A percentile compares a stretch with the other conserved stretches of the same genome.
phyloP scores from a whole-genome alignment of 139 green algal genomes.

The Mesotaenium endlicherianum region DNA sequence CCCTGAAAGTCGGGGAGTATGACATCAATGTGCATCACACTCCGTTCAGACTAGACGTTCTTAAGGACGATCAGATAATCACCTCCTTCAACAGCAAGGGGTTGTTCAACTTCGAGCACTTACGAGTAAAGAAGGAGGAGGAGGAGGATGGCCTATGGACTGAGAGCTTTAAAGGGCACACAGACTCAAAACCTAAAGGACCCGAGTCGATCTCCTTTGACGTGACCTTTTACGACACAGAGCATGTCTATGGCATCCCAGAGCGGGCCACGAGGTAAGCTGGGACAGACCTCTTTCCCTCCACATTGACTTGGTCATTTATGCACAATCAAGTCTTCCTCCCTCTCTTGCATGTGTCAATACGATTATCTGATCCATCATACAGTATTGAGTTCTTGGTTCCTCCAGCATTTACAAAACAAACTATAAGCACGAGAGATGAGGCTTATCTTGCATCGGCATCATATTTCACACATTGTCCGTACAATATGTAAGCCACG shows the following conservation, averaged over 20 bases:
- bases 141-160: slow-evolving; percentile 82
- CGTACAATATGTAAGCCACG: too few relatives aligned
- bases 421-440: too few relatives aligned
- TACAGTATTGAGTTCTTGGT: too few relatives aligned
- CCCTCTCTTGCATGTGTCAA: slow-evolving; percentile 50
- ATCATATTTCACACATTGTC: too few relatives aligned
- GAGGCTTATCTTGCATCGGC: too few relatives aligned
- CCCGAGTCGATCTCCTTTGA: slow-evolving; percentile 87
- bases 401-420: too few relatives aligned
- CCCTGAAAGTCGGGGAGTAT: background rate
- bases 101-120: slow-evolving; percentile 87
- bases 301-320: background rate
- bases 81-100: slow-evolving; percentile 73
- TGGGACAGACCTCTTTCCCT: too few relatives aligned
- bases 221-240: slow-evolving; percentile 71
- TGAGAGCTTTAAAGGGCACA: slow-evolving; percentile 87
- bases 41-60: slow-evolving; percentile 68
- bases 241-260: slow-evolving; percentile 92
- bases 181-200: slow-evolving; percentile 70
- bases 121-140: slow-evolving; percentile 62
- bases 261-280: slow-evolving; percentile 75
- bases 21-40: slow-evolving; percentile 58
- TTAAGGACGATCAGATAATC: slow-evolving; percentile 43
- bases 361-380: too few relatives aligned
- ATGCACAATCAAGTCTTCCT: slow-evolving; percentile 63